Percentiles rank a stretch among this genome's conserved stretches.
Evolutionary conservation across 768 basidiomycete genomes (phyloP).

Genomic region (Suillus spraguei): DNA sequence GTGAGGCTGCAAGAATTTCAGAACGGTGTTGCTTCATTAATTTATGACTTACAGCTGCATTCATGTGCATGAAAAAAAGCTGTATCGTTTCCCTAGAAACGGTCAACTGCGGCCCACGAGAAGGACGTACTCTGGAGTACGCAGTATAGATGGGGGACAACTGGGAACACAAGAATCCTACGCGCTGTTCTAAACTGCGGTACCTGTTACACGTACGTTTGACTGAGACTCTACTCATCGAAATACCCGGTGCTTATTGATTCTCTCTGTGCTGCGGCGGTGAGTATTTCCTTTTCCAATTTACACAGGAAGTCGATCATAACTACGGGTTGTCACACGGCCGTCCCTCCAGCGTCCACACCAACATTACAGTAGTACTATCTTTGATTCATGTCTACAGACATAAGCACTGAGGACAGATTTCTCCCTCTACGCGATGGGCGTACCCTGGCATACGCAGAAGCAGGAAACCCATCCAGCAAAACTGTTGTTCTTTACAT

Average conservation of each 20-base stretch:
- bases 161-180: neutral
- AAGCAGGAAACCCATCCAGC: constrained; percentile 52
- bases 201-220: neutral
- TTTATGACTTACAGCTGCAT: neutral
- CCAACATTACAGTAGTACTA: neutral
- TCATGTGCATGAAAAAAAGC: neutral
- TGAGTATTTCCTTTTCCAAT: neutral
- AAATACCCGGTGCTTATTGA: neutral
- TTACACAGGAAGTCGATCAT: neutral
- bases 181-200: neutral
- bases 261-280: neutral
- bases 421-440: constrained; percentile 35
- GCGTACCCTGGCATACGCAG: constrained; percentile 56
- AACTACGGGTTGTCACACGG: neutral
- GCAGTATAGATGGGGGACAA: neutral
- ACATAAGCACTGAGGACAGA: constrained; percentile 11
- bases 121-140: neutral
- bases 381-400: constrained; percentile 3
- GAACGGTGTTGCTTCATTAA: neutral
- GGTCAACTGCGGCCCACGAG: neutral
- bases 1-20: neutral
- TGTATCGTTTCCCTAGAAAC: neutral
- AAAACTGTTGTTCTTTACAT: constrained; percentile 52
- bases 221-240: neutral
- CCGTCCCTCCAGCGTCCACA: too few relatives aligned